phyloP scores from a whole-genome alignment of 139 green algal species.

The Chara braunii region DNA sequence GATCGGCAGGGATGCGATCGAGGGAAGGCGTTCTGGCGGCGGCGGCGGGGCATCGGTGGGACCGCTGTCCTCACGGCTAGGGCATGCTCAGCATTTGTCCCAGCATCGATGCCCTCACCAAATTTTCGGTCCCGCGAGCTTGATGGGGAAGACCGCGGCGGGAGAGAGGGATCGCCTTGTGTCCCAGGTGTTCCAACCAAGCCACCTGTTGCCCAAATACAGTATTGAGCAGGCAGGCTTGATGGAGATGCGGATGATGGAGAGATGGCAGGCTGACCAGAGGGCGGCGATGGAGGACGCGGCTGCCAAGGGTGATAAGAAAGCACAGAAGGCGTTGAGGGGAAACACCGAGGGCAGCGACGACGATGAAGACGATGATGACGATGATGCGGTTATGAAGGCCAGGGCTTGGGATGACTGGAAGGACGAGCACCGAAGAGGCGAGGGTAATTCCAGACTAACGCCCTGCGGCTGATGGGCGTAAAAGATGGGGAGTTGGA shows the following conservation, averaged over 20 bases:
- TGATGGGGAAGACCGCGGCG: constrained; percentile 47
- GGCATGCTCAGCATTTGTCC: too few relatives aligned
- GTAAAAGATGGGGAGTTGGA: too few relatives aligned
- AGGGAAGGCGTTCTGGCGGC: too few relatives aligned
- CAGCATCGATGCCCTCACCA: too few relatives aligned
- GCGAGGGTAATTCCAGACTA: constrained; percentile 76
- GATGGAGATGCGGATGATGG: constrained; percentile 24
- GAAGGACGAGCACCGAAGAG: constrained; percentile 64
- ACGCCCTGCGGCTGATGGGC: constrained; percentile 50
- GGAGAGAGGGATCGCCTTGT: constrained; percentile 36
- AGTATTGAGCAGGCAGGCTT: constrained; percentile 46
- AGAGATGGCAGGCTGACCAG: constrained; percentile 11
- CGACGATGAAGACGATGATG: constrained; percentile 43
- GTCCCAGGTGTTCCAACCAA: constrained; percentile 63
- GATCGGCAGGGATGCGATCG: too few relatives aligned
- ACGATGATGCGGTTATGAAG: constrained; percentile 56
- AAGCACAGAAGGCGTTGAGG: constrained; percentile 39
- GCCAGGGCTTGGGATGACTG: constrained; percentile 64
- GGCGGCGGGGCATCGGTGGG: too few relatives aligned
- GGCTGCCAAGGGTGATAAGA: constrained; percentile 41
- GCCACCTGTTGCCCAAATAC: constrained; percentile 64
- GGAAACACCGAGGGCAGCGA: constrained; percentile 21
- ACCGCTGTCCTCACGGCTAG: too few relatives aligned
- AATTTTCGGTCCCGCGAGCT: constrained; percentile 13
- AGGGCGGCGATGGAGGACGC: constrained; percentile 5